Evolutionary conservation across 345 rosid genomes (phyloP), one percentile per base, ranked within the genome.

Genomic region (Corchorus capsularis): DNA sequence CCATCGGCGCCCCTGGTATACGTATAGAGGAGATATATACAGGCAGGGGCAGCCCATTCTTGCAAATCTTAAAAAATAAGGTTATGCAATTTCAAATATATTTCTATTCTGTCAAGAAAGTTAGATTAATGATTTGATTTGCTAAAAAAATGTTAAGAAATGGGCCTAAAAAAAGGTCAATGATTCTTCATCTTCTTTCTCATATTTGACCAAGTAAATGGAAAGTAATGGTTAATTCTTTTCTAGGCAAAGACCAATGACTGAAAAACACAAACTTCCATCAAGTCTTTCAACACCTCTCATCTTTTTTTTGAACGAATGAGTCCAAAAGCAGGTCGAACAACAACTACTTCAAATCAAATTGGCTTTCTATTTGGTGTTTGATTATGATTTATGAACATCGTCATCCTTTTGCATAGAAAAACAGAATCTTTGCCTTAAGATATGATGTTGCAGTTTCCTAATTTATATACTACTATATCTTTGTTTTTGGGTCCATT

Each of bases 381-480:
- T 27, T 59, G 32, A 55, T 57, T 41, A 45, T 19, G 43, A 39
- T 4, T 27, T 27, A 39, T 3, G 43, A 39, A 39, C 43, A 39
- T 39, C 43, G 6, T 6, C 43, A 0, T 7, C 71, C 11, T 45
- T 45, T 63, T 50, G 59, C 27, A 34, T 52, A 34, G 73, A 52
- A 69, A 17, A 8, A 10, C 46, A 74, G 14, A 61, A 74, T 74
- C 60, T 74, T 63, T 74, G 35, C 49, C 20, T 34, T 73, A 3
- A 16, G 62, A 27, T 4, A 50, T 16, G 73, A 69, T 52, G 73
- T 34, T 55, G 39, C 73, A 32, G 16, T 27, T 50, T 69, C 46
- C 73, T 34, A 35, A 34, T 70, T 35, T 35, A 22, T 27, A 27
- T 27, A 27, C 27, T 27, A 27, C 27, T 27, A 27, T 53, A 10